These are phyloP conservation scores for Amphibolis antarctica DNA, from an alignment of 106 monocot species.

Conservation along the genomic window DNA sequence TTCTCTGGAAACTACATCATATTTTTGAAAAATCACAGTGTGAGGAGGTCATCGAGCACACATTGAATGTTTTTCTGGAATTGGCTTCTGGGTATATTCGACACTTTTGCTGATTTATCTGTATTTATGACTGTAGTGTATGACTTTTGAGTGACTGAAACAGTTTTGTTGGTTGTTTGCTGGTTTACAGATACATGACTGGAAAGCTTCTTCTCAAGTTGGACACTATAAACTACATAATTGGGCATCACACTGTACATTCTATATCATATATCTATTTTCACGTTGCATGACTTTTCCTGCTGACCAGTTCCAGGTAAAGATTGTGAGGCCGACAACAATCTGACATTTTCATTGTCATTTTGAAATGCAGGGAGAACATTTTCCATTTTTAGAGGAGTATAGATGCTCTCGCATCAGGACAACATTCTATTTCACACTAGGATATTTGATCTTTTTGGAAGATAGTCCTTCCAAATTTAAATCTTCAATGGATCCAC, in stretches of 20 bases:
- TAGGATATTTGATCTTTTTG: slow-evolving; percentile 94
- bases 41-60: slow-evolving; percentile 90
- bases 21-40: slow-evolving; percentile 35
- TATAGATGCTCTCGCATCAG: slow-evolving; percentile 77
- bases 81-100: slow-evolving; percentile 99
- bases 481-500: slow-evolving; percentile 91
- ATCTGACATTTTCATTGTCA: background rate
- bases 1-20: background rate
- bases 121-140: background rate
- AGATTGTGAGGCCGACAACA: no score
- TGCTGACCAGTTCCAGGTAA: no score
- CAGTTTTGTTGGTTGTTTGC: slow-evolving; percentile 10
- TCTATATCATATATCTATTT: background rate
- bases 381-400: slow-evolving; percentile 90
- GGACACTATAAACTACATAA: slow-evolving; percentile 84
- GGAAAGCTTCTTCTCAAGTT: slow-evolving; percentile 97
- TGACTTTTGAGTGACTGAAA: background rate
- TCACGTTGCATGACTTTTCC: background rate
- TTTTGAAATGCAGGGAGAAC: slow-evolving; percentile 52
- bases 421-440: slow-evolving; percentile 88
- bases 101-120: slow-evolving; percentile 7
- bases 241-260: slow-evolving; percentile 74
- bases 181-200: slow-evolving; percentile 89
- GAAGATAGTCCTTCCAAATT: slow-evolving; percentile 94
- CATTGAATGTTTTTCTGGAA: slow-evolving; percentile 78